Evolutionary conservation across 1,284 basidiomycete genomes (phyloP).

Genomic region (Puccinia triticina): DNA sequence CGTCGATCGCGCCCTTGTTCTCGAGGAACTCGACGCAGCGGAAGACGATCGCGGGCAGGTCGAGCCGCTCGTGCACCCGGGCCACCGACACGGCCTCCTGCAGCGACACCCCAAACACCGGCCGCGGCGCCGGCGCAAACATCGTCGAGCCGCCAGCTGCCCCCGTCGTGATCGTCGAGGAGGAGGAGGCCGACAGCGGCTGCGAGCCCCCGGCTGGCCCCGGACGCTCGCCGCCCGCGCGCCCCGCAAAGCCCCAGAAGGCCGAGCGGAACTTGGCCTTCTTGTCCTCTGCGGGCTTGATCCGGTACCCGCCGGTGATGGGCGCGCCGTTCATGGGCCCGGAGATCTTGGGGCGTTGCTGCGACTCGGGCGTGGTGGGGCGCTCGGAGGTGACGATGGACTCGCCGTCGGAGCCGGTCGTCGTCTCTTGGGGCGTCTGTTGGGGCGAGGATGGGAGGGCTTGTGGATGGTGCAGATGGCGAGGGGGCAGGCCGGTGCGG

Average conservation of each 20-base stretch:
- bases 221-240: neutral
- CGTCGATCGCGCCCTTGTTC: conserved; percentile 84
- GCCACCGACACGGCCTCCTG: conserved; percentile 85
- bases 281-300: conserved; percentile 61
- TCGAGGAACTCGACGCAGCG: conserved; percentile 71
- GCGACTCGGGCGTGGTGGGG: conserved; percentile 62
- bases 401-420: conserved; percentile 64
- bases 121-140: conserved; percentile 66
- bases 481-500: conserved; percentile 56
- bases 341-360: conserved; percentile 74
- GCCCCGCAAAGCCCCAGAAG: conserved; percentile 49
- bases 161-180: too few species aligned
- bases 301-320: conserved; percentile 85
- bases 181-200: too few species aligned
- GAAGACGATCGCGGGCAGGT: conserved; percentile 91
- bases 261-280: conserved; percentile 52
- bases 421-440: conserved; percentile 32
- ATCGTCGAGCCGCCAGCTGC: conserved; percentile 63
- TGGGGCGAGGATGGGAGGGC: conserved; percentile 63
- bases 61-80: conserved; percentile 70
- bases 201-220: too few species aligned
- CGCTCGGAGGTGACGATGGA: conserved; percentile 67
- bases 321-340: conserved; percentile 81
- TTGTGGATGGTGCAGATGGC: conserved; percentile 58
- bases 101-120: conserved; percentile 86